Conservation (phyloP, 257 asterid species). For the Lycium ferocissimum region DNA sequence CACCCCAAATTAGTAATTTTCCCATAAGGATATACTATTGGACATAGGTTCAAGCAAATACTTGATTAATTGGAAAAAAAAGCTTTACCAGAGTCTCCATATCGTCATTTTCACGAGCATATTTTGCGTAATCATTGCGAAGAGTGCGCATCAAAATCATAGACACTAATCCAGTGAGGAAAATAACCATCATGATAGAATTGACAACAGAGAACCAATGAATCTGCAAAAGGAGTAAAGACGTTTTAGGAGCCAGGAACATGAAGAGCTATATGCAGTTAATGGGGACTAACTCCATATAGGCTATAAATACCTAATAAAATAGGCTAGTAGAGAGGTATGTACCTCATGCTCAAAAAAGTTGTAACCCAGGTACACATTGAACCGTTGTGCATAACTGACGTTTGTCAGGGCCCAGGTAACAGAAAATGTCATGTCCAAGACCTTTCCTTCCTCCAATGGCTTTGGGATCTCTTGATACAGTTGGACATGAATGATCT, state of each 20-base stretch:
- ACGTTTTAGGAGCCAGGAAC: not conserved
- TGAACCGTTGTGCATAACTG: slow-evolving; percentile 68
- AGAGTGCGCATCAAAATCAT: slow-evolving; percentile 84
- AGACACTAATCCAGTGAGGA: slow-evolving; percentile 78
- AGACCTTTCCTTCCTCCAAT: slow-evolving; percentile 60
- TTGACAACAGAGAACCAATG: slow-evolving; percentile 84
- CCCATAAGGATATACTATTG: not conserved
- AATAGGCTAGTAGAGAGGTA: not conserved
- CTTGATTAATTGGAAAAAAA: slow-evolving; percentile 25
- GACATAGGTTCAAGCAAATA: not conserved
- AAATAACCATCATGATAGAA: slow-evolving; percentile 84
- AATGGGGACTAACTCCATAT: not conserved
- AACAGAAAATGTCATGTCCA: slow-evolving; percentile 79
- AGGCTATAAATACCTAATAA: not conserved
- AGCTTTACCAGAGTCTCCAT: slow-evolving; percentile 65
- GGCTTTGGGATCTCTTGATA: slow-evolving; percentile 61
- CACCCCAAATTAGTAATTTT: not conserved
- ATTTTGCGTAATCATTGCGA: slow-evolving; percentile 73
- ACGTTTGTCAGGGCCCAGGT: slow-evolving; percentile 66
- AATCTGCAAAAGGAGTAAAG: slow-evolving; percentile 52
- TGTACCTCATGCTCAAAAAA: slow-evolving; percentile 81
- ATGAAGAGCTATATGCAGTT: not conserved
- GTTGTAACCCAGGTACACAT: slow-evolving; percentile 71
- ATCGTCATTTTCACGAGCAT: slow-evolving; percentile 75
- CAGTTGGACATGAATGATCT: slow-evolving; percentile 69